A percentile compares a stretch with the other conserved stretches of the same genome.
phyloP scores from a whole-genome alignment of 2,329 filamentous ascomycete genomes.

The Venturia aucupariae region DNA sequence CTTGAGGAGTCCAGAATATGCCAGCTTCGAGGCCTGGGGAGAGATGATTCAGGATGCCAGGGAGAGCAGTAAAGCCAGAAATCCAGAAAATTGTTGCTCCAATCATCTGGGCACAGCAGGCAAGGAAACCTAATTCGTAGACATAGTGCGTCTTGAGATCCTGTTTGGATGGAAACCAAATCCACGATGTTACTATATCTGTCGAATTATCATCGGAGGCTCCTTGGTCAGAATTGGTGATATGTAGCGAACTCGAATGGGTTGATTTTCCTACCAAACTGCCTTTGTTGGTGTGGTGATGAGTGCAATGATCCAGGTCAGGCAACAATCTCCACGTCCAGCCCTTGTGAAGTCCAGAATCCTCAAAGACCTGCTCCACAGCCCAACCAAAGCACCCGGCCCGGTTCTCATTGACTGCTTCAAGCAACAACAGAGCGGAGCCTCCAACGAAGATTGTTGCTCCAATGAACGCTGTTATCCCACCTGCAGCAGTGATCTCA shows the following conservation, averaged over 20 bases:
- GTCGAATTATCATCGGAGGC: neutral
- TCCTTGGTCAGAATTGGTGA: neutral
- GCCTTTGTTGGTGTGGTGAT: conserved; percentile 28
- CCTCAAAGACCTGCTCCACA: conserved; percentile 32
- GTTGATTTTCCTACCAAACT: conserved; percentile 23
- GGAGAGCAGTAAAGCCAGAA: conserved; percentile 50
- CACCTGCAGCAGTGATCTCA: conserved; percentile 47
- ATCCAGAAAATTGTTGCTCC: conserved; percentile 58
- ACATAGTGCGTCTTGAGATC: conserved; percentile 53
- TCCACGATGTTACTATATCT: conserved; percentile 33
- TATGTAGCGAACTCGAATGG: neutral
- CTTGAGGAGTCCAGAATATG: conserved; percentile 53
- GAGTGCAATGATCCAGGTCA: conserved; percentile 21
- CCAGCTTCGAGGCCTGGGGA: conserved; percentile 41
- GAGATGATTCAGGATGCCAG: conserved; percentile 45
- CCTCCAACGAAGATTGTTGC: conserved; percentile 59
- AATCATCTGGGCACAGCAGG: conserved; percentile 46
- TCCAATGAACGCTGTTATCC: conserved; percentile 56
- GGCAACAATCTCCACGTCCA: conserved; percentile 12
- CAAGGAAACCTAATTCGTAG: conserved; percentile 54
- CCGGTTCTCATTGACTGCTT: conserved; percentile 59
- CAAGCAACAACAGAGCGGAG: conserved; percentile 53
- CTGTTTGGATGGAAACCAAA: conserved; percentile 49
- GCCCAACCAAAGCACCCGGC: conserved; percentile 62
- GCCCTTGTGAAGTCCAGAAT: neutral